Base-by-base conservation (phyloP, 139 green algal species). In the Chlorella sorokiniana region DNA sequence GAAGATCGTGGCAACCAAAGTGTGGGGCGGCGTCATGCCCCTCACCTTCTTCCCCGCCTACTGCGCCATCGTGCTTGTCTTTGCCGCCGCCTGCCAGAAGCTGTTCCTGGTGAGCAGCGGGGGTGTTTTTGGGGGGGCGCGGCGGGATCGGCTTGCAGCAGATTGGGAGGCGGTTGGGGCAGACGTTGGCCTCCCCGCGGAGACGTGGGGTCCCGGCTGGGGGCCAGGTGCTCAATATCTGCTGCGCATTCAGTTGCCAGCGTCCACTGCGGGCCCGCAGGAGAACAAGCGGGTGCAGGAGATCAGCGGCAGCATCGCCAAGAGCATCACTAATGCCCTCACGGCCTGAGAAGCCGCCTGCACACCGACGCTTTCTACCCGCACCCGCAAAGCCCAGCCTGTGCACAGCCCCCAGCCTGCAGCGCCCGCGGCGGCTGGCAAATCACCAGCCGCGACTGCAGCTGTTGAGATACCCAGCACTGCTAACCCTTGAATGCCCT, bases 281-380 rank as follows among this genome's bases (percentile, higher is more conserved):
- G 78, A 83, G 67, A 83, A 83, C 78, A 83, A 83, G 78, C 69
- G 74, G 48, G 78, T 83, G 78, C 65, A 83, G 67, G 78, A 83
- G 64, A 82, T 82, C 25, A 68, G 31, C 45, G 65, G 35, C 25
- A 56, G 25, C 64, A 76, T 76, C 64, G 42, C 44, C 45, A 82
- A 82, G 63, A 27, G 35, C 23, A 82, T 75, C 18, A 23, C 74
- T 33, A 48, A 11, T 27, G 71, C 74, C 74, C 41, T 69, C 40
- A n/a, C n/a, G n/a, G n/a, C n/a, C n/a, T n/a, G n/a, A n/a, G n/a
- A n/a, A n/a, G n/a, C n/a, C n/a, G n/a, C n/a, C n/a, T n/a, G n/a
- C n/a, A n/a, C n/a, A n/a, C n/a, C n/a, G n/a, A n/a, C n/a, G n/a
- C n/a, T n/a, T n/a, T n/a, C n/a, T n/a, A n/a, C n/a, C n/a, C n/a